Evolutionary conservation across 148 eudicot genomes (phyloP), one percentile per base, ranked within the genome.

Genomic region (Oxyria digyna): DNA sequence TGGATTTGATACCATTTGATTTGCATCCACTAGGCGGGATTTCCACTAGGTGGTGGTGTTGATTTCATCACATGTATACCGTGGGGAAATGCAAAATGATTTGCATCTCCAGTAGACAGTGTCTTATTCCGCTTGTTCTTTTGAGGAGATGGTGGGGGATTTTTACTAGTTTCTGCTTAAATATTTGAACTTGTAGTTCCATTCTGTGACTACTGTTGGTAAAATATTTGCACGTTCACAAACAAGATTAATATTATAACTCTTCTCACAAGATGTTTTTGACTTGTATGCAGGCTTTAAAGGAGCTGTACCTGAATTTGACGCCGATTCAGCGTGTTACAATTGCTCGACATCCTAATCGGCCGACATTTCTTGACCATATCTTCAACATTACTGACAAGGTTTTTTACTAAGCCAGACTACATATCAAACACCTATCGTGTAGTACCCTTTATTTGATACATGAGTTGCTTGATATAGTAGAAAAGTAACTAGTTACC

Each of bases 301-400:
- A 81, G 80, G 87, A 82, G 50, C 79, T 90, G 31, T 93, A 93
- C 79, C 76, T 76, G 33, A 84, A 81, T 73, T 74, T 93, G 73
- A 88, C 88, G 74, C 98, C 97, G 35, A 90, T 90, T 76, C 98
- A 93, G 70, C 89, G 98, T 67, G 90, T 93, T 75, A 78, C 81
- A 73, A 87, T 93, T 81, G 96, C 98, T 63, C 82, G 98, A 40
- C 98, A 93, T 81, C 98, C 98, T 46, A 82, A 93, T 71, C 83
- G 98, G 68, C 98, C 97, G 67, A 93, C 98, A 59, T 83, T 81
- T 80, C 96, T 89, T 82, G 98, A 89, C 70, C 98, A 93, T 49
- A 70, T 93, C 5, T 85, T 84, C 72, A 89, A 72, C 73, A 90
- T 93, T 73, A 85, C 97, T 14, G 98, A 93, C 63, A 87, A 84